Percentiles rank a stretch among this genome's conserved stretches.
phyloP scores from a whole-genome alignment of 2,329 filamentous ascomycete genomes.

The Aspergillus sclerotialis region DNA sequence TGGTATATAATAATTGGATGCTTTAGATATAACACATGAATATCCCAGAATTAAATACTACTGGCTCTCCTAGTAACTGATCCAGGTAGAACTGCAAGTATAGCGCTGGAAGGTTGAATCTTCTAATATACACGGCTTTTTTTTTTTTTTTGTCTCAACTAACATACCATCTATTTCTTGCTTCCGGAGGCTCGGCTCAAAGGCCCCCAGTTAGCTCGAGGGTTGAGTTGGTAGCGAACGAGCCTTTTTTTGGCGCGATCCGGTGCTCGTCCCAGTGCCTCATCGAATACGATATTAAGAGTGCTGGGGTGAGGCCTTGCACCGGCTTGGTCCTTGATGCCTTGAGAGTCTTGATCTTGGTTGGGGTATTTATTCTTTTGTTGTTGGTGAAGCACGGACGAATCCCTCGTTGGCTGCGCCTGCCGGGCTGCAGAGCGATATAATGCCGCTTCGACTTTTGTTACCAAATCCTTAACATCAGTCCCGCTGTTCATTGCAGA shows the following conservation, averaged over 20 bases:
- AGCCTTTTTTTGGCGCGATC: conserved; percentile 55
- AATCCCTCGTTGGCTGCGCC: conserved; percentile 2
- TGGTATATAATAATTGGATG: too few relatives aligned
- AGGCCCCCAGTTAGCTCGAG: conserved; percentile 88
- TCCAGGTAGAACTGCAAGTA: too few relatives aligned
- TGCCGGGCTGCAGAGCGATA: conserved; percentile 28
- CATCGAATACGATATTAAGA: conserved; percentile 69
- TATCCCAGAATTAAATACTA: too few relatives aligned
- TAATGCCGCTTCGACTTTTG: conserved; percentile 38
- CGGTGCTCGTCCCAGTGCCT: conserved; percentile 63
- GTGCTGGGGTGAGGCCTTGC: conserved; percentile 26
- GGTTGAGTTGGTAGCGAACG: conserved; percentile 84
- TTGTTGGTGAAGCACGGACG: background rate
- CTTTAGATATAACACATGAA: too few relatives aligned
- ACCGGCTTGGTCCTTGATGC: background rate
- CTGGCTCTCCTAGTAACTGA: too few relatives aligned
- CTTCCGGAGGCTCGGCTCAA: conserved; percentile 46
- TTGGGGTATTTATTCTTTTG: too few relatives aligned
- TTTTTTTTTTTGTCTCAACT: background rate
- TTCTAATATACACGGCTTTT: background rate
- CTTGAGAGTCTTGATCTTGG: background rate
- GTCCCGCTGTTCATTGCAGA: conserved; percentile 25
- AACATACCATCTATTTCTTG: background rate
- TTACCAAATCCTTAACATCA: conserved; percentile 32
- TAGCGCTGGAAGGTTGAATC: too few relatives aligned